Percentiles rank a stretch among this genome's conserved stretches.
Evolutionary conservation across 305 asterid genomes (phyloP).

Genomic region (Salvia sclarea): DNA sequence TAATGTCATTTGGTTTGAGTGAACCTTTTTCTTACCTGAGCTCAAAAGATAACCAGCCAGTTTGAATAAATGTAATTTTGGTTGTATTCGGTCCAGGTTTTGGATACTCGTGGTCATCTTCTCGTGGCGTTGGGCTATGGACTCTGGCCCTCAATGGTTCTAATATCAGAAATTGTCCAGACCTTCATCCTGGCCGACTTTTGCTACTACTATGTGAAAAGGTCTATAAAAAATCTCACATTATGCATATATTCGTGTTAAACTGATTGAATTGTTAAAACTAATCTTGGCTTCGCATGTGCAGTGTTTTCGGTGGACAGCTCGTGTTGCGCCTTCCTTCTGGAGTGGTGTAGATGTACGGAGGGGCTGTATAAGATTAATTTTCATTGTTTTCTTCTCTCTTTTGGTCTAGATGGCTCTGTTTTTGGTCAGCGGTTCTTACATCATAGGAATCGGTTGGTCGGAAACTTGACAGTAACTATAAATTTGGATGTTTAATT

Average conservation of each 20-base stretch:
- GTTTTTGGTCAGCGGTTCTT: conserved; percentile 23
- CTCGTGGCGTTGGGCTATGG: conserved; percentile 68
- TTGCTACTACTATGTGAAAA: conserved; percentile 65
- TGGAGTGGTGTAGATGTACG: conserved; percentile 48
- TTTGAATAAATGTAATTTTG: not conserved
- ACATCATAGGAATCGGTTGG: conserved; percentile 30
- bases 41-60: not conserved
- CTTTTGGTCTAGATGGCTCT: conserved; percentile 18
- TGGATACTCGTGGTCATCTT: conserved; percentile 65
- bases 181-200: conserved; percentile 70
- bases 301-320: conserved; percentile 63
- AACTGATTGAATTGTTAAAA: not conserved
- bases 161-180: conserved; percentile 61
- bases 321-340: conserved; percentile 60
- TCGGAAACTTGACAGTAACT: conserved; percentile 14
- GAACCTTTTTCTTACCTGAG: not conserved
- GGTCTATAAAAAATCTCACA: conserved; percentile 32
- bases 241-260: not conserved
- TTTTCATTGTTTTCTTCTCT: conserved; percentile 10
- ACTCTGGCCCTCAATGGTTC: conserved; percentile 70
- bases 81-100: conserved; percentile 38
- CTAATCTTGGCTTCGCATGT: conserved; percentile 18
- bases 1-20: conserved; percentile 14
- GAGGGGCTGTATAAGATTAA: conserved; percentile 15
- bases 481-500: conserved; percentile 15